A percentile compares a stretch with the other conserved stretches of the same genome.
Evolutionary conservation across 2,329 filamentous ascomycete genomes (phyloP).

Genomic region (Alternaria solani): DNA sequence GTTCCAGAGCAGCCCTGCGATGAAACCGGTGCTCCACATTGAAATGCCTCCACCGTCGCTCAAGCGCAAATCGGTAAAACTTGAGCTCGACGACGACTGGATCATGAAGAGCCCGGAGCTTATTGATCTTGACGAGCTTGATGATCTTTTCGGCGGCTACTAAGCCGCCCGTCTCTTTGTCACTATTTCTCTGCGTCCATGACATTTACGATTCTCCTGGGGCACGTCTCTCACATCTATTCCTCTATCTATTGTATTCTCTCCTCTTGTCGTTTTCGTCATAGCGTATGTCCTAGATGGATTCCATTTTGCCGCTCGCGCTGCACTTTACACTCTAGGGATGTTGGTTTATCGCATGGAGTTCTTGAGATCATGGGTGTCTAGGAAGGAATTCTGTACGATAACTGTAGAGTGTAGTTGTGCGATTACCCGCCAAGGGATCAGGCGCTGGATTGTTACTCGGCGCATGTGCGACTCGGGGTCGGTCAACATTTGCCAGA

Average conservation of each 20-base stretch:
- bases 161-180: conserved; percentile 13
- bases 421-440: conserved; percentile 28
- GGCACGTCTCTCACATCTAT: conserved; percentile 34
- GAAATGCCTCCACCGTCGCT: conserved; percentile 44
- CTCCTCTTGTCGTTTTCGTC: conserved; percentile 25
- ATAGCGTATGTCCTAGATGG: conserved; percentile 42
- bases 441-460: conserved; percentile 42
- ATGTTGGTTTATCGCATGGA: conserved; percentile 37
- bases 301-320: conserved; percentile 39
- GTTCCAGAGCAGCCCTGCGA: conserved; percentile 58
- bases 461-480: conserved; percentile 24
- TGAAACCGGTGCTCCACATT: conserved; percentile 50
- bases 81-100: conserved; percentile 42
- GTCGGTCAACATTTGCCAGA: conserved; percentile 20
- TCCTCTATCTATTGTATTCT: conserved; percentile 29
- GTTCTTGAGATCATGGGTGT: conserved; percentile 39
- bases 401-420: conserved; percentile 38
- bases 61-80: conserved; percentile 45
- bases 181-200: conserved; percentile 23
- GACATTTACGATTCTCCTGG: conserved; percentile 46
- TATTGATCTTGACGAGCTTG: conserved; percentile 88
- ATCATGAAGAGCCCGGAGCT: conserved; percentile 77
- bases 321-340: conserved; percentile 39
- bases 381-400: conserved; percentile 40
- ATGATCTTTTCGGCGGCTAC: conserved; percentile 19